A percentile compares a stretch with the other conserved stretches of the same genome.
Conservation (phyloP, 1,284 basidiomycete genomes). For the Lentinula novae-zelandiae region DNA sequence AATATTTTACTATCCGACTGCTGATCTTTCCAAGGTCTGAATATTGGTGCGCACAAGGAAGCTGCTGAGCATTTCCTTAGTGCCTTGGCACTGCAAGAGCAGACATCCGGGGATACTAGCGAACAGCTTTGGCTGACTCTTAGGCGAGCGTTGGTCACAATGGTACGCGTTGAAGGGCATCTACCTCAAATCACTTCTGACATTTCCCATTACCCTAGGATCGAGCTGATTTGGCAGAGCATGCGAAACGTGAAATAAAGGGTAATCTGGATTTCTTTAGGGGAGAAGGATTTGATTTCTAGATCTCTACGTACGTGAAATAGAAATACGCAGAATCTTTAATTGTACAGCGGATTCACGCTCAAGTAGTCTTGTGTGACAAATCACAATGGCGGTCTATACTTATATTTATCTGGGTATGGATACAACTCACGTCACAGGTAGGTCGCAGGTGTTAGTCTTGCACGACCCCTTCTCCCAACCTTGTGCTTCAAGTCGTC, state of each 20-base stretch:
- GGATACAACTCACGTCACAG: too few species aligned
- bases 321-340: neutral
- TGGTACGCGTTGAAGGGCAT: conserved; percentile 53
- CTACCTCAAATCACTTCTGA: neutral
- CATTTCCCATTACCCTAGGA: conserved; percentile 35
- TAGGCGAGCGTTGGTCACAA: conserved; percentile 74
- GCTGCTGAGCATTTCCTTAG: conserved; percentile 96
- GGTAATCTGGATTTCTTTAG: conserved; percentile 65
- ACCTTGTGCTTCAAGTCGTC: too few species aligned
- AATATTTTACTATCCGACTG: neutral
- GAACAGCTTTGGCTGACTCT: conserved; percentile 93
- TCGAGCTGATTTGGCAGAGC: conserved; percentile 59
- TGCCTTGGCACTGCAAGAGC: conserved; percentile 80
- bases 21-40: conserved; percentile 58
- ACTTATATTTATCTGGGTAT: too few species aligned
- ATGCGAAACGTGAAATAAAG: conserved; percentile 51
- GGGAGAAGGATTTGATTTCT: conserved; percentile 84
- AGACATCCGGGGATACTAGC: conserved; percentile 62
- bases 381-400: too few species aligned
- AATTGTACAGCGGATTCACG: too few species aligned
- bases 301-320: conserved; percentile 18
- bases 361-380: too few species aligned
- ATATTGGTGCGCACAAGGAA: conserved; percentile 94
- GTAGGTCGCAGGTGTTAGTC: too few species aligned
- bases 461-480: too few species aligned